A percentile compares a stretch with the other conserved stretches of the same genome.
Evolutionary conservation across 2,329 filamentous ascomycete species (phyloP).

Genomic region (Cordyceps cicadae): DNA sequence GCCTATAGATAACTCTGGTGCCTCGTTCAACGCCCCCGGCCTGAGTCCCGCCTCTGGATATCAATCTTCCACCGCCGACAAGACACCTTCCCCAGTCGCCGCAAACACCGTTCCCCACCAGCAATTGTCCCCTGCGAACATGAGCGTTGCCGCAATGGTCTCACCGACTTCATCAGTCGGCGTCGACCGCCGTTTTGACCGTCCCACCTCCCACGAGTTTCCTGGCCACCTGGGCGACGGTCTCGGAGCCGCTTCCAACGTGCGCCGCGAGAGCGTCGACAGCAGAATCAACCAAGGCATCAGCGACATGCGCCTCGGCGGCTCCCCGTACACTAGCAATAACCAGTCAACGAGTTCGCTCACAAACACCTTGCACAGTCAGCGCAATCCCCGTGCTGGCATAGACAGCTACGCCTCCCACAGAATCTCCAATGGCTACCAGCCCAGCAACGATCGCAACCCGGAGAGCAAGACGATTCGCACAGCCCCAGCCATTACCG

Average conservation of each 20-base stretch:
- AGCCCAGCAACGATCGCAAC: conserved; percentile 50
- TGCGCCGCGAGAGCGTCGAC: conserved; percentile 70
- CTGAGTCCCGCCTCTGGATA: conserved; percentile 39
- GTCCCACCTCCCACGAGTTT: conserved; percentile 30
- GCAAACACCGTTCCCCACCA: conserved; percentile 43
- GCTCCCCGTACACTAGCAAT: conserved; percentile 63
- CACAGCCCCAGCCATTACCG: conserved; percentile 69
- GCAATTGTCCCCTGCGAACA: conserved; percentile 50
- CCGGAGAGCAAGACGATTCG: conserved; percentile 49
- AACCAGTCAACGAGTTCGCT: conserved; percentile 71
- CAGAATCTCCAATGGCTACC: conserved; percentile 57
- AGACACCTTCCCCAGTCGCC: conserved; percentile 54
- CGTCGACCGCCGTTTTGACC: conserved; percentile 35
- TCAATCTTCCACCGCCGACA: conserved; percentile 45
- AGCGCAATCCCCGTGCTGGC: conserved; percentile 49
- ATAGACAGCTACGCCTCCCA: conserved; percentile 46
- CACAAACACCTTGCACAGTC: conserved; percentile 60
- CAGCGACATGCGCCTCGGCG: conserved; percentile 59
- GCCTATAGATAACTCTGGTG: conserved; percentile 29
- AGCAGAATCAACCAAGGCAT: conserved; percentile 68
- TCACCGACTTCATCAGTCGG: conserved; percentile 47
- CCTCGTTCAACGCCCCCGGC: conserved; percentile 30
- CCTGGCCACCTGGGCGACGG: conserved; percentile 26
- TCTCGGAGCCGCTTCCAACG: conserved; percentile 34
- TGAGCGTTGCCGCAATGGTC: conserved; percentile 60